A percentile compares a stretch with the other conserved stretches of the same genome.
These are phyloP conservation scores for Aspergillus heteromorphus DNA, from an alignment of 495 filamentous ascomycete genomes.

Conservation along the genomic window DNA sequence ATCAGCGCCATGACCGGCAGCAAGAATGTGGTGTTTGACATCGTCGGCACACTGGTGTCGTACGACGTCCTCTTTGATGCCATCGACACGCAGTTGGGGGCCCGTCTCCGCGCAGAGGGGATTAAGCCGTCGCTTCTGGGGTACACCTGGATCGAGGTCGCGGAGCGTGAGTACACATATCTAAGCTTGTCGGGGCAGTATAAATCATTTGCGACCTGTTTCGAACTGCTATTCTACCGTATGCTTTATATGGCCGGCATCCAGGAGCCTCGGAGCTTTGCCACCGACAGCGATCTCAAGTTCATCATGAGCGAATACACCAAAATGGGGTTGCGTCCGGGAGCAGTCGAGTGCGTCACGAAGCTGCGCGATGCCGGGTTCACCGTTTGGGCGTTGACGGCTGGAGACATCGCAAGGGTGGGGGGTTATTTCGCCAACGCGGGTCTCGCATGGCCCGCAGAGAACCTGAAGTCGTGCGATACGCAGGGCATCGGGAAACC, in stretches of 20 bases:
- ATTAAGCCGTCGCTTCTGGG: constrained; percentile 32
- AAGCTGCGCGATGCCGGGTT: constrained; percentile 36
- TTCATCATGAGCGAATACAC: constrained; percentile 23
- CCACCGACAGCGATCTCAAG: constrained; percentile 26
- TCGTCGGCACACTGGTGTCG: constrained; percentile 34
- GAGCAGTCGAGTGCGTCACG: constrained; percentile 25
- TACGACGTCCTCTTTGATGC: constrained; percentile 28
- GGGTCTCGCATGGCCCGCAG: constrained; percentile 30
- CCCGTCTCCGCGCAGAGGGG: constrained; percentile 26
- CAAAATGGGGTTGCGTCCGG: constrained; percentile 25
- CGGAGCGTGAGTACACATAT: constrained; percentile 38
- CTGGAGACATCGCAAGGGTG: constrained; percentile 31
- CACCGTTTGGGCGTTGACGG: constrained; percentile 39
- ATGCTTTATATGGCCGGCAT: constrained; percentile 27
- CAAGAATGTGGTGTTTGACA: constrained; percentile 40
- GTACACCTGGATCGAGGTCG: constrained; percentile 36
- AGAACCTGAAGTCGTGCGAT: constrained; percentile 32
- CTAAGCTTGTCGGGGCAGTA: constrained; percentile 33
- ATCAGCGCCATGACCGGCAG: not conserved
- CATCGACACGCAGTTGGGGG: constrained; percentile 27
- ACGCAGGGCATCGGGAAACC: constrained; percentile 27
- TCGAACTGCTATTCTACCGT: constrained; percentile 34
- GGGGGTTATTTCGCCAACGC: constrained; percentile 30
- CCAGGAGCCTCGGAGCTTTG: constrained; percentile 25
- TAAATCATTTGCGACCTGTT: constrained; percentile 23